phyloP scores from a whole-genome alignment of 352 stramenopile genomes.

The Pythium plurisporium region DNA sequence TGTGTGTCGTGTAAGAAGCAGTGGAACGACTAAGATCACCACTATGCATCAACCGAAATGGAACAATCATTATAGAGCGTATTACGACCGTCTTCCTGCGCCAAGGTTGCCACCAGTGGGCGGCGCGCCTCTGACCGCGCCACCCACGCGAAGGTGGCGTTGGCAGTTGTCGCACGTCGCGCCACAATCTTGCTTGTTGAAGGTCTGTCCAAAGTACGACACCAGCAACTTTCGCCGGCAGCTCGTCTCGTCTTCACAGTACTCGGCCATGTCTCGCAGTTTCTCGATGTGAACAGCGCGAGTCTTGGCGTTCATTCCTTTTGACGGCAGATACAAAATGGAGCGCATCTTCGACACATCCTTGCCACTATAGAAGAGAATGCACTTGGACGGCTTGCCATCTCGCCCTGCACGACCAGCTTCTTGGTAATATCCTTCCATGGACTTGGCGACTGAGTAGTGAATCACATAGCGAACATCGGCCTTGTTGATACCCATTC shows the following conservation, averaged over 20 bases:
- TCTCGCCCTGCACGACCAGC: conserved; percentile 95
- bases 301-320: conserved; percentile 73
- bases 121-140: conserved; percentile 14
- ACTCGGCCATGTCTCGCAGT: conserved; percentile 70
- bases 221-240: conserved; percentile 74
- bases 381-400: conserved; percentile 88
- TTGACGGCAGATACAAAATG: conserved; percentile 73
- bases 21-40: conserved; percentile 87
- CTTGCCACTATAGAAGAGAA: conserved; percentile 85
- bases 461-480: conserved; percentile 93
- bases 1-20: conserved; percentile 97
- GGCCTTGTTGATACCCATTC: conserved; percentile 95
- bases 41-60: not conserved
- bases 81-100: not conserved
- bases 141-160: conserved; percentile 32
- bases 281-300: conserved; percentile 73
- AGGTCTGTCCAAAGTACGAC: conserved; percentile 77
- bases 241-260: conserved; percentile 69
- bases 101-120: not conserved
- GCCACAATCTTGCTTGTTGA: conserved; percentile 58
- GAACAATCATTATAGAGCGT: not conserved
- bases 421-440: conserved; percentile 99
- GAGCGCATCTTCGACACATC: conserved; percentile 84
- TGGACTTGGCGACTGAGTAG: conserved; percentile 88
- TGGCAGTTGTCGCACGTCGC: conserved; percentile 65